Base-by-base conservation (phyloP, 2,329 filamentous ascomycete genomes). In the Diaporthe destruens region DNA sequence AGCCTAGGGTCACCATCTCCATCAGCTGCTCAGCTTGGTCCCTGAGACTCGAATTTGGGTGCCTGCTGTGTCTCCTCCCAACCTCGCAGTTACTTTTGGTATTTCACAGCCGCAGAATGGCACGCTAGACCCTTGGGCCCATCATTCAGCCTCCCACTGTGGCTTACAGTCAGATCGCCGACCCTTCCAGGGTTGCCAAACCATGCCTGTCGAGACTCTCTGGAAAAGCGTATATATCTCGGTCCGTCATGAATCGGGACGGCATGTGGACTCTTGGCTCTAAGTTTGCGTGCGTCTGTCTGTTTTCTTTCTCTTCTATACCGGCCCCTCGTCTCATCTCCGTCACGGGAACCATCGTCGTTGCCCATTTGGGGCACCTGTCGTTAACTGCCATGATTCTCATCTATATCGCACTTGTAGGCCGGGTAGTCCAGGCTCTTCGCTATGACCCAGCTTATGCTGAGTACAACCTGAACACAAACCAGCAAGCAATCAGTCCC, bases 391-490 rank as follows among this genome's bases (percentile, higher is more conserved):
- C 49, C 63, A 76, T 77, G 75, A 67, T 71, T n/a, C 49, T 66
- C 32, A 6, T 72, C n/a, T 55, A 76, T 53, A 51, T 76, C 44
- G 44, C 67, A 42, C 69, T 72, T 42, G 51, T 71, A 25, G 69
- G 72, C 53, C 72, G 75, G 25, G 54, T 76, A 51, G 76, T 74
- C 49, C 74, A 74, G 42, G 78, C 76, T 44, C 75, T 79, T 49
- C 76, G 76, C 9, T 80, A 75, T 51, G 76, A 79, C 63, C 72
- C 75, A 9, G 74, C 56, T 42, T 77, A 75, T 63, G 81, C 83
- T 55, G 83, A 85, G 61, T 91, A 86, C 79, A 92, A 91, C 76
- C 80, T 92, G 71, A 92, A 92, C 77, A 82, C 85, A 74, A 91
- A 91, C 78, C 75, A 87, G 76, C 80, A 84, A 55, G 88, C 90